Evolutionary conservation across 495 filamentous ascomycete genomes (phyloP).

Genomic region (Articulospora tetracladia): DNA sequence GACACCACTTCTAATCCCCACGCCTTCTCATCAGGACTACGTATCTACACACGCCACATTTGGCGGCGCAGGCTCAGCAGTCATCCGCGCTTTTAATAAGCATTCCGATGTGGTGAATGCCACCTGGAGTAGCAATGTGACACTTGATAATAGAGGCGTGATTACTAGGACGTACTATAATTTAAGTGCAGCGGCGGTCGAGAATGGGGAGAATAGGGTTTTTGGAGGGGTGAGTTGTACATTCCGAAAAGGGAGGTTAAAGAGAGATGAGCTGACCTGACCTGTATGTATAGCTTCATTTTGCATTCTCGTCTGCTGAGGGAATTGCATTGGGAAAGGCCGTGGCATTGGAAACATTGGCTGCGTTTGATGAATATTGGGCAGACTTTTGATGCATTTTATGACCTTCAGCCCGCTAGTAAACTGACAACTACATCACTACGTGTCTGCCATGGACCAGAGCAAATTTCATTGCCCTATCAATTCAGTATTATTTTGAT

Average conservation of each 20-base stretch:
- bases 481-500: too few species aligned
- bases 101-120: not conserved
- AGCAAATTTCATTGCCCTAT: too few species aligned
- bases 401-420: too few species aligned
- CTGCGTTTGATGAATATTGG: not conserved
- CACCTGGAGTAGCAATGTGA: not conserved
- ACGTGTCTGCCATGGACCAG: too few species aligned
- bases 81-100: not conserved
- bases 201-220: not conserved
- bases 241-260: not conserved
- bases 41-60: not conserved
- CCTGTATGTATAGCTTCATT: conserved; percentile 1
- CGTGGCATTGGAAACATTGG: not conserved
- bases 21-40: not conserved
- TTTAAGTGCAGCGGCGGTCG: not conserved
- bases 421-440: too few species aligned
- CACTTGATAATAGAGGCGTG: not conserved
- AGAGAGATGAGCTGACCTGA: not conserved
- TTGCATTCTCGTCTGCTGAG: not conserved
- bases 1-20: not conserved
- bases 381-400: not conserved
- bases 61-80: not conserved
- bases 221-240: not conserved
- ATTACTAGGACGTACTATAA: not conserved
- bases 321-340: not conserved